Base-by-base conservation (phyloP, 176 grass and related monocot genomes). In the Juncus effusus region DNA sequence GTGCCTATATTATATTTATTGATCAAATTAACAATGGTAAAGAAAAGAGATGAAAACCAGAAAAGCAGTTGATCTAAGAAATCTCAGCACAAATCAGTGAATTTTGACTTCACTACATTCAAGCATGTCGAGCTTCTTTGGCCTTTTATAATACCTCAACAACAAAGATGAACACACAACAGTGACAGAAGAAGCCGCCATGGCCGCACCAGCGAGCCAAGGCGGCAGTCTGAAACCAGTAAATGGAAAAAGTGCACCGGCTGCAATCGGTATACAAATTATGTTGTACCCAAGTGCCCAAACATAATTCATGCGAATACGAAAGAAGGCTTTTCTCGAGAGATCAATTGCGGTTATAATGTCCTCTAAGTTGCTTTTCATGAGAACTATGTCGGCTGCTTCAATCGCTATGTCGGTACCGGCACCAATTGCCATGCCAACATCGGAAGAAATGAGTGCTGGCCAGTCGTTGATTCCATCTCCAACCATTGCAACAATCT, bases 221-320 rank as follows among this genome's bases (percentile, higher is more conserved):
- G 94, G 94, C 4, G 94, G 94, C 82, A 92, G 37, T 3, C 88
- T 80, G 75, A 97, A 86, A 67, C 94, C 7, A 2, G 80, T 80
- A 16, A 63, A 89, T 0, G 94, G 88, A 67, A 97, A 97, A 13
- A 97, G 77, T 8, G 60, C 82, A 9, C 93, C 94, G 1, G 94
- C 94, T 3, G 94, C 88, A 2, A 92, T 73, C 0, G 94, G 88
- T 56, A 92, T 92, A 59, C 94, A 80, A 10, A 89, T 63, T 54
- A 92, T 76, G 75, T 97, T 92, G 85, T 97, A 97, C 7, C 94
- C 94, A 6, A 97, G 88, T 6, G 88, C 94, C 94, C 94, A 97
- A 2, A 92, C 77, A 3, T 92, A 97, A 61, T 97, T 97, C 94
- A 92, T 84, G 16, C 88, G 80, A 76, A 97, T 97, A 51, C 88